Base-by-base conservation (phyloP, 2,329 filamentous ascomycete genomes). In the Apiospora rasikravindrae region DNA sequence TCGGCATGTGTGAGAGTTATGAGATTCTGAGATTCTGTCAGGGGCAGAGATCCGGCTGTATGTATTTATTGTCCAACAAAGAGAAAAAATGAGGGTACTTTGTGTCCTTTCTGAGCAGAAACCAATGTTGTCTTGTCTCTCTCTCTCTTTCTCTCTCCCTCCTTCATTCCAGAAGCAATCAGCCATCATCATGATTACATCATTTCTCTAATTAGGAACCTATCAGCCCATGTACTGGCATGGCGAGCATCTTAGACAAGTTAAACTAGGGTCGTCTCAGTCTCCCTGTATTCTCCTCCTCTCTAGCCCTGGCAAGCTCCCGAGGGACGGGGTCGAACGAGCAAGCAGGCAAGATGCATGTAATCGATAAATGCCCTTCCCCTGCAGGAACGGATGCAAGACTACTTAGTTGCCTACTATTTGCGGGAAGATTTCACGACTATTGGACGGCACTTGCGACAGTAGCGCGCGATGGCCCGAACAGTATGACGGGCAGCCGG, bases 31-130 rank as follows among this genome's bases (percentile, higher is more conserved):
- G 33, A 6, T 40, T 64, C 57, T 40, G 57, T 64, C 57, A 64
- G 53, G 57, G 57, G 57, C 57, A 64, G 57, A 64, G 57, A 40
- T n/a, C 57, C 57, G 57, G 57, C 19, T 64, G 33, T 64, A 64
- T 40, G 57, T 64, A 64, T 64, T 64, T 64, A 64, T 64, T 64
- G 57, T 40, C 29, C 19, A 33, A 64, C 57, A 64, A n/a, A 64
- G 33, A 64, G 53, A 61, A 64, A 64, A 64, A 64, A 64, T 40
- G 4, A 14, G 22, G n/a, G 57, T 57, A 57, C 26, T 29, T 19
- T 14, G 13, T 57, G 51, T 57, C 51, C 26, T n/a, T 64, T 64
- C 33, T 7, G 57, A 64, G 29, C 57, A 64, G 57, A 64, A 64
- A 11, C 19, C 53, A 61, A 13, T 61, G 29, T 29, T 64, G 19